Percentiles rank a stretch among this genome's conserved stretches.
Evolutionary conservation across 2,329 filamentous ascomycete species (phyloP).

Genomic region (Neonectria coccinea): DNA sequence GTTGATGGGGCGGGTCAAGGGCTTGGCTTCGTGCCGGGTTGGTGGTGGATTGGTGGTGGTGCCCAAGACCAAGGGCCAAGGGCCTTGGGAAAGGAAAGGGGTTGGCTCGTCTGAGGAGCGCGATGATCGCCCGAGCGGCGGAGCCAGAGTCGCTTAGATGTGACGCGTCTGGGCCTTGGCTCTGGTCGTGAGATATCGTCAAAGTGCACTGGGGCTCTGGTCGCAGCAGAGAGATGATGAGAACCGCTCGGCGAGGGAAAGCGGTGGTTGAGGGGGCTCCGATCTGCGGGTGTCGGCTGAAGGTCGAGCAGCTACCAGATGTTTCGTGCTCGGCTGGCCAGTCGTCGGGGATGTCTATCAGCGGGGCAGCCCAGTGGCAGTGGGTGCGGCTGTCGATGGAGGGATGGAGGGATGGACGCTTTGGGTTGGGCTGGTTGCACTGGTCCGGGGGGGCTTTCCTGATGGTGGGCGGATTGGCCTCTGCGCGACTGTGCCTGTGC

Average conservation of each 20-base stretch:
- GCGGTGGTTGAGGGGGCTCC: constrained; percentile 30
- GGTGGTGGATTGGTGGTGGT: constrained; percentile 36
- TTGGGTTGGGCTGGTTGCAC: constrained; percentile 38
- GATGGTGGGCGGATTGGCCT: constrained; percentile 28
- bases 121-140: constrained; percentile 38
- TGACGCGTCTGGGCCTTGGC: constrained; percentile 27
- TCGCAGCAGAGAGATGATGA: constrained; percentile 28
- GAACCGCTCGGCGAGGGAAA: constrained; percentile 30
- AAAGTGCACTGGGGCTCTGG: constrained; percentile 27
- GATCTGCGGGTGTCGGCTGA: constrained; percentile 40
- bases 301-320: constrained; percentile 30
- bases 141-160: constrained; percentile 26
- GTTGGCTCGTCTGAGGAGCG: constrained; percentile 37
- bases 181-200: constrained; percentile 30
- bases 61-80: constrained; percentile 32
- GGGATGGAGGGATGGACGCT: constrained; percentile 28
- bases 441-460: constrained; percentile 33
- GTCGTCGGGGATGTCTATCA: constrained; percentile 37
- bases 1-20: constrained; percentile 41
- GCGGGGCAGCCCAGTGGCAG: constrained; percentile 40
- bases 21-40: constrained; percentile 32
- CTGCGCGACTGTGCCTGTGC: constrained; percentile 33
- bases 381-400: constrained; percentile 41
- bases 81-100: constrained; percentile 41
- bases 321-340: constrained; percentile 29